Evolutionary conservation across 495 filamentous ascomycete genomes (phyloP).

Genomic region (Xylaria castorea): DNA sequence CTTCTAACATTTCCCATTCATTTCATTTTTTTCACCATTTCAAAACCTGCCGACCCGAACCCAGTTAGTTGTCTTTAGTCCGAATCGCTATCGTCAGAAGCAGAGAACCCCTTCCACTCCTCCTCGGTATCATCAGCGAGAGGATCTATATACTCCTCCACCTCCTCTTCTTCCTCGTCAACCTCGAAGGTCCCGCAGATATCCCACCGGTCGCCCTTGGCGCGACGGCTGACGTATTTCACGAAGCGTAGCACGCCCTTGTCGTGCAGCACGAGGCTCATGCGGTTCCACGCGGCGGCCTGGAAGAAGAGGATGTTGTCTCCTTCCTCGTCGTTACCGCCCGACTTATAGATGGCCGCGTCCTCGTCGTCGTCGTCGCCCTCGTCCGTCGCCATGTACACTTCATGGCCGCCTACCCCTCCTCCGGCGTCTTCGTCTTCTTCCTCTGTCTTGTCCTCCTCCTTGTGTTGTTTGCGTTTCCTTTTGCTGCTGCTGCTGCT

Average conservation of each 20-base stretch:
- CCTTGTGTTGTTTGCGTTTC: constrained; percentile 42
- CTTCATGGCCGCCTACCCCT: constrained; percentile 84
- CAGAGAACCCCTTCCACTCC: constrained; percentile 56
- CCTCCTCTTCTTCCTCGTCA: constrained; percentile 44
- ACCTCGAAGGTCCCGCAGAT: constrained; percentile 73
- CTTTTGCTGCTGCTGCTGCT: no score
- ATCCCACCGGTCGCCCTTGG: constrained; percentile 94
- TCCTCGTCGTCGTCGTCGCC: constrained; percentile 70
- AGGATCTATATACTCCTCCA: constrained; percentile 48
- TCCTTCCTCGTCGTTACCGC: constrained; percentile 65
- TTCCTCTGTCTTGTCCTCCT: constrained; percentile 30
- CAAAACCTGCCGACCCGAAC: not conserved
- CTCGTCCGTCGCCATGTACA: constrained; percentile 90
- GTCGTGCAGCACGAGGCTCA: constrained; percentile 89
- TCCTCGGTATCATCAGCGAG: constrained; percentile 52
- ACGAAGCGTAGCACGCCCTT: constrained; percentile 87
- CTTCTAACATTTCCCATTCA: not conserved
- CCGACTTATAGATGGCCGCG: constrained; percentile 83
- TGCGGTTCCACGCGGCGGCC: constrained; percentile 85
- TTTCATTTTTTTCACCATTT: not conserved
- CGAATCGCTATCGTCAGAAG: constrained; percentile 50
- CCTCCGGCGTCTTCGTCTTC: constrained; percentile 42
- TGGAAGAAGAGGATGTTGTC: constrained; percentile 91
- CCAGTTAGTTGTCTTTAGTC: constrained; percentile 31
- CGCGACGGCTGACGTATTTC: constrained; percentile 87